Base-by-base conservation (phyloP, 192 early-diverging fungal species). In the Coemansia sp. region DNA sequence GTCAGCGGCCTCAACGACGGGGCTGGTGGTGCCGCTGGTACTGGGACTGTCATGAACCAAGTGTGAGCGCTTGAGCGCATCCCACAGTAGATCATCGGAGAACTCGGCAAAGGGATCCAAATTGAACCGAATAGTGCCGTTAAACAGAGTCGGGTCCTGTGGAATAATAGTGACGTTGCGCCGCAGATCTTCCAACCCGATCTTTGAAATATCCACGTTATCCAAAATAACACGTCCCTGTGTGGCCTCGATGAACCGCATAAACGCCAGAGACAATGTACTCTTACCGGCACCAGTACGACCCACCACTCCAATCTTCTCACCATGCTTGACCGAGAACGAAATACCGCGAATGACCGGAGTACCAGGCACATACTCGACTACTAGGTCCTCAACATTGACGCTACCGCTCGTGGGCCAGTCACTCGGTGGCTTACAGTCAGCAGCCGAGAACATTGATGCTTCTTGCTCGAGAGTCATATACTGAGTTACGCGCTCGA, bases 231-330 rank as follows among this genome's bases (percentile, higher is more conserved):
- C 91, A 15, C 67, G 43, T 22, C 94, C 93, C 15, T 81, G 67
- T 6, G 80, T 68, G 0, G 89, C 86, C 63, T 93, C 91, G 70
- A 94, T 82, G 32, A 96, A 90, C 15, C 94, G 88, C 71, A 94
- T 85, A 60, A 95, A 75, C 9, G 89, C 85, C 50, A 92, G 80
- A 3, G 88, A 86, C 56, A 95, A 72, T 0, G 90, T 90, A 16
- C 87, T 88, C 67, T 95, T 95, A 30, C 92, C 93, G 1, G 92
- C 89, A n/a, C 93, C 94, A 2, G 95, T 93, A 11, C 95, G 86
- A 12, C 95, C 95, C 50, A 96, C 94, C 49, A 98, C 89, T 41
- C 94, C 96, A 58, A 98, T 90, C 71, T 94, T 95, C 75, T 92
- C 88, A 2, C 82, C 80, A 11, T 90, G 86, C 3, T 80, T 80